phyloP scores from a whole-genome alignment of 257 asterid species.

The Solanum chilense region DNA sequence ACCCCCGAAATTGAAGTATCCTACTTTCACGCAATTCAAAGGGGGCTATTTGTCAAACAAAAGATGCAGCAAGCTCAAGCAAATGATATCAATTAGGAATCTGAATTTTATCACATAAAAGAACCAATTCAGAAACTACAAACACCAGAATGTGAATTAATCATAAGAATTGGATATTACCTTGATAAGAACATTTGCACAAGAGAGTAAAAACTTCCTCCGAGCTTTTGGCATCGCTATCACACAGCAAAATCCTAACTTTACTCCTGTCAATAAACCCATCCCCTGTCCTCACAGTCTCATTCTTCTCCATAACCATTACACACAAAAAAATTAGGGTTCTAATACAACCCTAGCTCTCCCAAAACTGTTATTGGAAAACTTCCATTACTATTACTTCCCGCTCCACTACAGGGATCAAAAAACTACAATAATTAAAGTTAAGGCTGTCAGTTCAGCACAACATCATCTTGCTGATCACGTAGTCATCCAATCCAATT shows the following conservation, averaged over 20 bases:
- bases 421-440: neutral
- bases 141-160: neutral
- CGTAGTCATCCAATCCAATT: neutral
- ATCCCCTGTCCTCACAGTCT: slow-evolving; percentile 48
- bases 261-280: slow-evolving; percentile 82
- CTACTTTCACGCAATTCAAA: neutral
- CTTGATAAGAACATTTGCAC: slow-evolving; percentile 88
- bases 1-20: neutral
- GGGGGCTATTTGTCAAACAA: neutral
- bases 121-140: neutral
- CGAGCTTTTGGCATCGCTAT: slow-evolving; percentile 65
- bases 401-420: neutral
- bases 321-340: neutral
- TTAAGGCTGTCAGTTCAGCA: neutral
- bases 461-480: neutral
- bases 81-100: neutral
- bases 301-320: slow-evolving; percentile 38
- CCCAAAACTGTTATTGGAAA: neutral
- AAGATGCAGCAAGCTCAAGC: neutral
- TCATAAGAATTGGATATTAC: slow-evolving; percentile 15
- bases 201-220: slow-evolving; percentile 58
- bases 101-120: neutral
- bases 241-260: slow-evolving; percentile 83
- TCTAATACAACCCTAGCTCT: neutral
- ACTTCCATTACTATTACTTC: neutral